phyloP scores from a whole-genome alignment of 176 grass and related monocot species.

The Hsuehochloa calcarea region DNA sequence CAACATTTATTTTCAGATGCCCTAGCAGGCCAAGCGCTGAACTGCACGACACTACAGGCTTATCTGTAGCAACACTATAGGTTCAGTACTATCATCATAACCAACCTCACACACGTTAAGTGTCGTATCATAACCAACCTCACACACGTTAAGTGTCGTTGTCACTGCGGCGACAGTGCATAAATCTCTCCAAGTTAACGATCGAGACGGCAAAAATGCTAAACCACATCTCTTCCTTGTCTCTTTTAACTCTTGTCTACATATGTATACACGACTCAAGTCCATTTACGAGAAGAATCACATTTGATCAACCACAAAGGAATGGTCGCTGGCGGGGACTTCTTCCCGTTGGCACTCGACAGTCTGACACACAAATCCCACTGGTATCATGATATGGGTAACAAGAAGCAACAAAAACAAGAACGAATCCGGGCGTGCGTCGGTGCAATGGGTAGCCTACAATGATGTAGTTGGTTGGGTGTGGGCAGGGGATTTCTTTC shows the following conservation, averaged over 20 bases:
- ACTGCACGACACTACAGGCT: too few species aligned
- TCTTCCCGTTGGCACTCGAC: not conserved
- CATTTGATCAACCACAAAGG: not conserved
- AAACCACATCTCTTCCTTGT: not conserved
- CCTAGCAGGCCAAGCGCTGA: not conserved
- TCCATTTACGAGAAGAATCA: not conserved
- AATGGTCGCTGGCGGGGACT: not conserved
- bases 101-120: not conserved
- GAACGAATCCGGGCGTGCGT: not conserved
- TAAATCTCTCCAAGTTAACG: not conserved
- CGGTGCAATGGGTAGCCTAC: not conserved
- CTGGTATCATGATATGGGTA: not conserved
- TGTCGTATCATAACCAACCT: not conserved
- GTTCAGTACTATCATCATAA: not conserved
- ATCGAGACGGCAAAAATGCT: not conserved
- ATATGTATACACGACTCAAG: not conserved
- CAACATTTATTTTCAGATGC: not conserved
- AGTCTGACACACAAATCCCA: not conserved
- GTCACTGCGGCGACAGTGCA: not conserved
- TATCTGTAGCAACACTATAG: not conserved
- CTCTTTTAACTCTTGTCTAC: too few species aligned
- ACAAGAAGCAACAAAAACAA: not conserved
- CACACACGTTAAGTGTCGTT: too few species aligned
- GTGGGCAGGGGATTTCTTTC: conserved; percentile 8
- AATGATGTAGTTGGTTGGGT: not conserved